phyloP scores from a whole-genome alignment of 2,329 filamentous ascomycete genomes.

The Bimuria novae-zelandiae region DNA sequence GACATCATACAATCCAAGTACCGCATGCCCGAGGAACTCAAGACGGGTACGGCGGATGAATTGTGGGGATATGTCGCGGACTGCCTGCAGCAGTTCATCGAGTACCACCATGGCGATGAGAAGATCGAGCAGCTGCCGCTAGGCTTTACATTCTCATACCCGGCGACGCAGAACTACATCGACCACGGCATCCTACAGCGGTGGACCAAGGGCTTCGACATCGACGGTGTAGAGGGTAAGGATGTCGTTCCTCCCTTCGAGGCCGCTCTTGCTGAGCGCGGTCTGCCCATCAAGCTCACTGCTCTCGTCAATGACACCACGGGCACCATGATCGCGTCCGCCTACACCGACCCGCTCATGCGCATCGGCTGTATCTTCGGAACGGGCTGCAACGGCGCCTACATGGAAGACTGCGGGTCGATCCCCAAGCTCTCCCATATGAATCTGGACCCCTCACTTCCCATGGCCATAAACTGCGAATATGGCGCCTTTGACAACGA shows the following conservation, averaged over 20 bases:
- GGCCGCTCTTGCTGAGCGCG: conserved; percentile 72
- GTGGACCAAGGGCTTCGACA: conserved; percentile 98
- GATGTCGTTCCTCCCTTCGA: conserved; percentile 92
- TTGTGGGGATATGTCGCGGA: conserved; percentile 96
- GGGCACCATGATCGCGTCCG: conserved; percentile 92
- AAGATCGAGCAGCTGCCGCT: conserved; percentile 72
- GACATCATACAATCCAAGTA: conserved; percentile 98
- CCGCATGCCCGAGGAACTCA: conserved; percentile 90
- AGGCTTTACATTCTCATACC: conserved; percentile 97
- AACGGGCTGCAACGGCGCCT: conserved; percentile 96
- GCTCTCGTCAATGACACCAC: conserved; percentile 98
- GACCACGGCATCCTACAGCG: conserved; percentile 90
- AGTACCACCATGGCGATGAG: conserved; percentile 75
- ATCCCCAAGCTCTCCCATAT: conserved; percentile 93
- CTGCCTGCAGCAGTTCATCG: conserved; percentile 88
- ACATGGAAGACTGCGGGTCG: conserved; percentile 90
- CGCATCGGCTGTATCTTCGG: conserved; percentile 98
- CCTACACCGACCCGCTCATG: conserved; percentile 93
- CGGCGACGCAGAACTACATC: conserved; percentile 89
- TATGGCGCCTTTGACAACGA: conserved; percentile 98
- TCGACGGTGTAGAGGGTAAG: conserved; percentile 85
- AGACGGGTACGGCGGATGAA: conserved; percentile 82
- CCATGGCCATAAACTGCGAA: conserved; percentile 97
- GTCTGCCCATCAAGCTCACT: conserved; percentile 87
- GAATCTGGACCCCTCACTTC: conserved; percentile 81